Evolutionary conservation across 768 basidiomycete species (phyloP).

Genomic region (Phaeotremella fagi): DNA sequence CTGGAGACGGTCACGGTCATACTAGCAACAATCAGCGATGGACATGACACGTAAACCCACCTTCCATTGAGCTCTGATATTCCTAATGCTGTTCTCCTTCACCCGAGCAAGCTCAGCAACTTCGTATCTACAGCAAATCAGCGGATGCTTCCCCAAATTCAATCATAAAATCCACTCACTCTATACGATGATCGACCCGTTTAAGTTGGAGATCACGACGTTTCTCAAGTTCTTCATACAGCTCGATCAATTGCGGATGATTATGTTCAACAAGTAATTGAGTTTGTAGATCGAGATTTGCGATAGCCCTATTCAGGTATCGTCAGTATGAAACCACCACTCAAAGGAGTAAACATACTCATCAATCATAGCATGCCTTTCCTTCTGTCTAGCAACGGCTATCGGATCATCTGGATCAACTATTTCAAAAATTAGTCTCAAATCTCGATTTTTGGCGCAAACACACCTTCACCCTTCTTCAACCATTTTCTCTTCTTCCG

Average conservation of each 20-base stretch:
- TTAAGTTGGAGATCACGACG: constrained; percentile 10
- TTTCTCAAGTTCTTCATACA: constrained; percentile 27
- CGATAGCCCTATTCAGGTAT: constrained; percentile 23
- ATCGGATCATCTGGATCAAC: constrained; percentile 39
- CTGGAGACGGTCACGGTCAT: constrained; percentile 6
- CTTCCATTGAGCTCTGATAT: constrained; percentile 9
- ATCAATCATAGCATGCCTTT: constrained; percentile 34
- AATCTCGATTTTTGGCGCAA: not conserved
- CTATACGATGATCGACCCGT: constrained; percentile 6
- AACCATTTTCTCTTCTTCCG: constrained; percentile 32
- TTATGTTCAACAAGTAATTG: constrained; percentile 10
- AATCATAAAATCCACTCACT: constrained; percentile 8
- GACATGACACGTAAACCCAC: constrained; percentile 11
- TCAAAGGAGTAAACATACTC: constrained; percentile 15
- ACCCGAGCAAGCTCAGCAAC: constrained; percentile 12
- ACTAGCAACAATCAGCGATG: constrained; percentile 1
- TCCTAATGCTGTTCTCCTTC: constrained; percentile 12
- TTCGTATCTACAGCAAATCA: constrained; percentile 9
- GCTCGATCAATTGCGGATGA: constrained; percentile 22
- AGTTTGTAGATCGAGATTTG: constrained; percentile 24
- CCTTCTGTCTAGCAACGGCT: constrained; percentile 30
- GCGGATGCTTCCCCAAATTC: constrained; percentile 1
- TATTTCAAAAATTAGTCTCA: constrained; percentile 1
- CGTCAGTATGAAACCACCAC: not conserved
- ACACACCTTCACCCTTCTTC: constrained; percentile 33